A percentile compares a stretch with the other conserved stretches of the same genome.
These are phyloP conservation scores for Astraeus odoratus DNA, from an alignment of 768 basidiomycete species.

Conservation along the genomic window DNA sequence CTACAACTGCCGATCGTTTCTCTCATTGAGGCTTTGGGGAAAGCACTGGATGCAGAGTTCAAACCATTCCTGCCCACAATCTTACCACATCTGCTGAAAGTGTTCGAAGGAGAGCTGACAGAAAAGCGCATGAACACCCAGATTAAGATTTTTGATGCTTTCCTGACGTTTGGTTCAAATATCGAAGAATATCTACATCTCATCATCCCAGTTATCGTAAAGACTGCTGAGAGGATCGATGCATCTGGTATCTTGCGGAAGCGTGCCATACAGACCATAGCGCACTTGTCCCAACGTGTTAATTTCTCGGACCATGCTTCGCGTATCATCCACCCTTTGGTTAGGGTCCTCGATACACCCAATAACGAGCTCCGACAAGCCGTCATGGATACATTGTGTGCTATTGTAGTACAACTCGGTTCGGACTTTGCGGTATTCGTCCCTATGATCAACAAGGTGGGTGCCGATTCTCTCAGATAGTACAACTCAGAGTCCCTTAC, in stretches of 20 bases:
- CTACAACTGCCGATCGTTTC: conserved; percentile 90
- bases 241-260: conserved; percentile 71
- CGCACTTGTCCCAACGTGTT: conserved; percentile 82
- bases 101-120: conserved; percentile 82
- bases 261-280: conserved; percentile 86
- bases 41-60: conserved; percentile 94
- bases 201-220: conserved; percentile 90
- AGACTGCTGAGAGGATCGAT: conserved; percentile 80
- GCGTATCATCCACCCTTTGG: conserved; percentile 91
- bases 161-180: conserved; percentile 91
- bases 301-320: conserved; percentile 98
- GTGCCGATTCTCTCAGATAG: no score
- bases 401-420: conserved; percentile 87
- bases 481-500: no score
- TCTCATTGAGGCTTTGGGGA: conserved; percentile 86
- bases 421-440: conserved; percentile 98
- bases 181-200: conserved; percentile 98
- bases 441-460: conserved; percentile 92
- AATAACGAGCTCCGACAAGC: conserved; percentile 77
- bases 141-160: conserved; percentile 90
- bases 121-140: conserved; percentile 76
- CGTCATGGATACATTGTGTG: conserved; percentile 91
- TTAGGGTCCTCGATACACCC: conserved; percentile 69
- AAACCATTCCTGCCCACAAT: conserved; percentile 91
- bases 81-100: conserved; percentile 81